These are phyloP conservation scores for Thielaviopsis musarum DNA, from an alignment of 2,329 filamentous ascomycete genomes.

Conservation along the genomic window DNA sequence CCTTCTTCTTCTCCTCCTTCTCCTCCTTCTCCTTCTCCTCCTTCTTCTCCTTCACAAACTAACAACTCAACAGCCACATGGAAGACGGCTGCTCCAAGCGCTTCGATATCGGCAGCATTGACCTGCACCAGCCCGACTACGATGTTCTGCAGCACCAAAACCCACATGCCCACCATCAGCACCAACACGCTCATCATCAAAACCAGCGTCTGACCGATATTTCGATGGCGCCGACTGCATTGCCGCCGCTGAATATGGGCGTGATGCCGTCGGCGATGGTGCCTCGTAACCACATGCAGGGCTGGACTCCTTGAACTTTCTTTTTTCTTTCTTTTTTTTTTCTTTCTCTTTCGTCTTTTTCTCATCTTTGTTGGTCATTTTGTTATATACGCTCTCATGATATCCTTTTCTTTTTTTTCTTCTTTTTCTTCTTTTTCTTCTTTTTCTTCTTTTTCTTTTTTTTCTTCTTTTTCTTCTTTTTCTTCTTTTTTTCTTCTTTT, in stretches of 20 bases:
- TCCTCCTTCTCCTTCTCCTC: not conserved
- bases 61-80: conserved; percentile 40
- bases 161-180: not conserved
- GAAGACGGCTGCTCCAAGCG: conserved; percentile 60
- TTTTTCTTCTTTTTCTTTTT: not conserved
- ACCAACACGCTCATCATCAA: not conserved
- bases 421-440: not conserved
- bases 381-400: conserved; percentile 7
- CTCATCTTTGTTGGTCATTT: too few species aligned
- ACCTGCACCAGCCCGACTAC: conserved; percentile 23
- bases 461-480: not conserved
- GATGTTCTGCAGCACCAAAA: conserved; percentile 12
- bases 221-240: conserved; percentile 1
- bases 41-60: not conserved
- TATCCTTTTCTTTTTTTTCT: conserved; percentile 1
- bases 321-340: not conserved
- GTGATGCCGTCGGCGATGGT: conserved; percentile 3
- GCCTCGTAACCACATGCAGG: conserved; percentile 1
- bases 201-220: not conserved
- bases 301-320: conserved; percentile 2
- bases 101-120: conserved; percentile 38
- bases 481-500: not conserved
- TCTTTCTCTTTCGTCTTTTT: not conserved
- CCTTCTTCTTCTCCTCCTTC: too few species aligned
- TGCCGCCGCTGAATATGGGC: conserved; percentile 4